Evolutionary conservation across 2,329 filamentous ascomycete genomes (phyloP), one percentile per base, ranked within the genome.

Genomic region (Alternaria metachromatica): DNA sequence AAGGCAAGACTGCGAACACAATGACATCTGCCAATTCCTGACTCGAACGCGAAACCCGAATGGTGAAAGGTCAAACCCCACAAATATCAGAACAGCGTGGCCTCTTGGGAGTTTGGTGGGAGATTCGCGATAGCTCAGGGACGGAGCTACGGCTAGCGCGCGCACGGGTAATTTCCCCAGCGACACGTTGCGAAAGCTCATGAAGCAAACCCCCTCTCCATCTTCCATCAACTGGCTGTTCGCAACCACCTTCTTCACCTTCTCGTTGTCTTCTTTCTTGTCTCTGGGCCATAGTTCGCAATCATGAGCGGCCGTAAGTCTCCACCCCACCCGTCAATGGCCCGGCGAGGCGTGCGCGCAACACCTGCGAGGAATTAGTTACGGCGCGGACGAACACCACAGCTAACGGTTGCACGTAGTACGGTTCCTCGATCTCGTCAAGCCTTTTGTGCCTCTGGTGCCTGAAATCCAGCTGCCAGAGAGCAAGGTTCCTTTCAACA

Each of bases 381-480:
- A 46, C 30, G 60, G 56, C 60, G 50, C 60, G 55, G 43, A 41
- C 37, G 37, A 44, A 44, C 44, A 53, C 33, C 49, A 64, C 30
- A 62, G 64, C 76, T 75, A 69, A 77, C 70, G 53, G 66, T 66
- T 63, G 64, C 60, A 49, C 68, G 67, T 73, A 98, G 95, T 99
- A 85, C 94, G 96, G 83, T 99, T 99, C 82, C 95, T 99, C 87
- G 96, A 99, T 85, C 89, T 98, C 83, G 96, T 99, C 87, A 99
- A 99, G 86, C 96, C 96, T 81, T 99, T 99, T 83, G 93, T 96
- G 88, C 95, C 96, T 87, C 94, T 98, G 89, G 92, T 99, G 83
- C 96, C 96, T 81, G 96, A 99, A 91, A 96, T 99, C 60, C 74
- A 76, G 71, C 73, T 80, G 56, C 96, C 96, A 75, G 96, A 99